Percentiles rank a stretch among this genome's conserved stretches.
phyloP scores from a whole-genome alignment of 768 basidiomycete genomes.

The Porpolomopsis calyptriformis region DNA sequence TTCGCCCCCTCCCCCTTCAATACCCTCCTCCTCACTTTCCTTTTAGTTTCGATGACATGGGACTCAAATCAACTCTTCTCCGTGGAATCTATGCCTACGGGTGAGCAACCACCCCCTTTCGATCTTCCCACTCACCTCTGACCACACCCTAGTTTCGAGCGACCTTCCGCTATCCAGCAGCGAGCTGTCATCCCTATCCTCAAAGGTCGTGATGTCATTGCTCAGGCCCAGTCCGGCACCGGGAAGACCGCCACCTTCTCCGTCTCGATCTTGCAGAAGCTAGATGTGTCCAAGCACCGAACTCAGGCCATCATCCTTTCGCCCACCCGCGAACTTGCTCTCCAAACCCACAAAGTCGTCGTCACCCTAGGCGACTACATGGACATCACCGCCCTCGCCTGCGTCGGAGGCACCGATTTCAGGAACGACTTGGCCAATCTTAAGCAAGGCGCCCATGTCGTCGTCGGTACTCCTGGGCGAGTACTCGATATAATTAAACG shows the following conservation, averaged over 20 bases:
- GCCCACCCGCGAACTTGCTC: conserved; percentile 93
- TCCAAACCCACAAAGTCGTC: conserved; percentile 94
- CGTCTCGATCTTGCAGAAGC: conserved; percentile 90
- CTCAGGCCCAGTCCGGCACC: conserved; percentile 96
- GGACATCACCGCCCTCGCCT: conserved; percentile 92
- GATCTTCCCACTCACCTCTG: conserved; percentile 4
- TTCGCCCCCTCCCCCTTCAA: conserved; percentile 28
- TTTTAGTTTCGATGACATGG: conserved; percentile 91
- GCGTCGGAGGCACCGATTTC: conserved; percentile 94
- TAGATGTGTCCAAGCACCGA: conserved; percentile 76
- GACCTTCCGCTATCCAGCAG: conserved; percentile 97
- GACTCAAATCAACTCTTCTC: conserved; percentile 87
- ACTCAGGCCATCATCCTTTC: conserved; percentile 96
- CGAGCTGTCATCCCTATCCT: conserved; percentile 96
- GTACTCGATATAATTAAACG: conserved; percentile 97
- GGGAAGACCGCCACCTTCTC: conserved; percentile 99
- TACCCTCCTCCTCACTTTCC: conserved; percentile 11
- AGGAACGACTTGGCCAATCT: conserved; percentile 96
- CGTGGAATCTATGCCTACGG: conserved; percentile 98
- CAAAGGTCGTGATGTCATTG: conserved; percentile 96
- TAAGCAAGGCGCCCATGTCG: conserved; percentile 79
- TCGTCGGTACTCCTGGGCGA: conserved; percentile 92
- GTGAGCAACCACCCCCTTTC: conserved; percentile 30
- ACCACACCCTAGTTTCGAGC: conserved; percentile 66
- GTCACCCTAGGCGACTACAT: conserved; percentile 88